Base-by-base conservation (phyloP, 257 asterid genomes). In the Fraxinus pennsylvanica region DNA sequence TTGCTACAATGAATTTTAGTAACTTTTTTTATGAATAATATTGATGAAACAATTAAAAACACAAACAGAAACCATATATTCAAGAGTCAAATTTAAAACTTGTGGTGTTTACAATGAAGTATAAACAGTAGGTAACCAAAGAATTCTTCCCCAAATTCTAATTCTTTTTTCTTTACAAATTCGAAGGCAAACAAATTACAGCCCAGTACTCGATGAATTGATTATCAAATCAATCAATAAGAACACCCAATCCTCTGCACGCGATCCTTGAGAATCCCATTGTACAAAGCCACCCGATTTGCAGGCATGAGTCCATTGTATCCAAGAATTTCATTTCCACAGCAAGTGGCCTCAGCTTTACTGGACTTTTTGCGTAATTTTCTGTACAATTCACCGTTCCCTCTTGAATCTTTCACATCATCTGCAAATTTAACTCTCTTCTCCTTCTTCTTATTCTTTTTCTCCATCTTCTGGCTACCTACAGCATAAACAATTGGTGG, bases 391-490 rank as follows among this genome's bases (percentile, higher is more conserved):
- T 92, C 92, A 0, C 96, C 93, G 59, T 88, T 79, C 9, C 86
- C 84, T 5, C 71, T 84, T 1, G 97, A 74, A 21, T 92, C 97
- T 74, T 85, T 90, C 89, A 91, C 94, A 39, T 90, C 94, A 1
- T 88, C 92, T 0, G 97, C 95, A 76, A 94, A 94, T 35, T 80
- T 79, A 8, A 94, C 99, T 71, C 61, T 82, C 81, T 88, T 92
- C 80, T 80, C 85, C 87, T 82, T 85, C 80, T 65, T 79, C 66
- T 57, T 52, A 73, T 50, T 73, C 22, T 68, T 72, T 54, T n/a
- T 54, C 87, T 67, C 75, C 57, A 35, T 71, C 12, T 79, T 90
- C 87, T 79, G 82, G 47, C 74, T 54, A 3, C 88, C 92, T 84
- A 4, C 5, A 22, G 67, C 33, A 67, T 1, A 29, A 54, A 19